Base-by-base conservation (phyloP, 1,284 basidiomycete species). In the Cutaneotrichosporon sp. region DNA sequence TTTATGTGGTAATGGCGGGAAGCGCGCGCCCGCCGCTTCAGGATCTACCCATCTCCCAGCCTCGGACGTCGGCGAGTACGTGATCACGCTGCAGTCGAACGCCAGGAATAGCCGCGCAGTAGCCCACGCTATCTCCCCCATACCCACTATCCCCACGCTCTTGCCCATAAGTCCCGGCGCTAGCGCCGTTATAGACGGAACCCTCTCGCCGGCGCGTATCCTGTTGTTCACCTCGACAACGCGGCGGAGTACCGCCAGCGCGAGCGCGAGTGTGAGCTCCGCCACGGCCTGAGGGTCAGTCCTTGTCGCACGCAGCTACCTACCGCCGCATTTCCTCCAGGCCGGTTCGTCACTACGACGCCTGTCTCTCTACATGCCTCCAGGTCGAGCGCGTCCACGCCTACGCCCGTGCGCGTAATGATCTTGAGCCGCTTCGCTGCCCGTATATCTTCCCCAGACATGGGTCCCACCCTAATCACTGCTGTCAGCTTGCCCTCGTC, bases 341-440 rank as follows among this genome's bases (percentile, higher is more conserved):
- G 84, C 4, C 81, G 57, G 52, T 76, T 84, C 22, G 79, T 81
- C 1, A 86, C 83, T 1, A 77, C 61, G 20, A 86, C 79, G 0
- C 80, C 81, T 39, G 78, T 78, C 43, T 70, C 65, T 38, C 76
- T 76, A 1, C 83, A 83, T 0, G 64, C 65, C 0, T 46, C 51
- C n/a, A 69, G 49, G 52, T 76, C 66, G 40, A 76, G 69, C 26
- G 53, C 54, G 26, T 72, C 70, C 37, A 56, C 58, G 0, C 70
- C 70, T 5, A 65, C 64, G 0, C 71, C 69, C 42, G 67, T 70
- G 18, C 70, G 50, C 4, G 65, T 55, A 38, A 72, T 66, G 23
- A 62, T 64, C 20, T 58, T 47, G 2, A 69, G 52, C 4, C 45
- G 50, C 5, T 56, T 52, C 2, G 65, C 59, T 13, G 39, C 37